Evolutionary conservation across 1,139 yeast species (phyloP).

Genomic region (Suhomyces bribrorum): DNA sequence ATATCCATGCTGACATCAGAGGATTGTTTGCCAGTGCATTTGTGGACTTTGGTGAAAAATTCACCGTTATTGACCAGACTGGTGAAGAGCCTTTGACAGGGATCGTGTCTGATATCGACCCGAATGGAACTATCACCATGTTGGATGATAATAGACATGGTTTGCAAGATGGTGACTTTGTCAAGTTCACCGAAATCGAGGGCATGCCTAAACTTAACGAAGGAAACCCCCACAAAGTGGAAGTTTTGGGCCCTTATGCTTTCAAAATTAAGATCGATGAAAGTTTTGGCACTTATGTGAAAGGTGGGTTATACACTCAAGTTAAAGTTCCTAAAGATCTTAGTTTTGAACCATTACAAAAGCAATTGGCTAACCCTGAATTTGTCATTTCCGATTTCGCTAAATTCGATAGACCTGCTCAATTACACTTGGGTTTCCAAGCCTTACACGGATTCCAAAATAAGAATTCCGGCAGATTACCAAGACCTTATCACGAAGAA

Average conservation of each 20-base stretch:
- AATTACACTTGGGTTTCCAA: constrained; percentile 87
- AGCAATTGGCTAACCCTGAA: constrained; percentile 78
- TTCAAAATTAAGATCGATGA: constrained; percentile 66
- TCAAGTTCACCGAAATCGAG: constrained; percentile 82
- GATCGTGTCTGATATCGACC: constrained; percentile 82
- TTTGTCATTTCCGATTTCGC: constrained; percentile 83
- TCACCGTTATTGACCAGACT: constrained; percentile 77
- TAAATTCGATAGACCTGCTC: constrained; percentile 88
- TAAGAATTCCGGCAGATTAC: constrained; percentile 63
- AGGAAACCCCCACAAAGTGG: constrained; percentile 71
- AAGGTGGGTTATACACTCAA: constrained; percentile 91
- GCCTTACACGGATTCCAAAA: constrained; percentile 77
- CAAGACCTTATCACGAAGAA: constrained; percentile 72
- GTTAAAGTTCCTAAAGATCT: constrained; percentile 77
- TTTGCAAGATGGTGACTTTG: constrained; percentile 86
- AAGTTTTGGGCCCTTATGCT: constrained; percentile 92
- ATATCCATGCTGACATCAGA: constrained; percentile 75
- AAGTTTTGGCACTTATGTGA: constrained; percentile 61
- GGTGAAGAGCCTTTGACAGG: constrained; percentile 94
- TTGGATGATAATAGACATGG: constrained; percentile 93
- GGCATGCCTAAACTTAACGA: constrained; percentile 71
- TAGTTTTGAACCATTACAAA: constrained; percentile 61
- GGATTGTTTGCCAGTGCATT: constrained; percentile 90
- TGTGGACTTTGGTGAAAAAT: constrained; percentile 84
- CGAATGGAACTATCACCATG: constrained; percentile 89